Conservation (phyloP, 2,329 filamentous ascomycete species). For the Hirsutella thompsonii region DNA sequence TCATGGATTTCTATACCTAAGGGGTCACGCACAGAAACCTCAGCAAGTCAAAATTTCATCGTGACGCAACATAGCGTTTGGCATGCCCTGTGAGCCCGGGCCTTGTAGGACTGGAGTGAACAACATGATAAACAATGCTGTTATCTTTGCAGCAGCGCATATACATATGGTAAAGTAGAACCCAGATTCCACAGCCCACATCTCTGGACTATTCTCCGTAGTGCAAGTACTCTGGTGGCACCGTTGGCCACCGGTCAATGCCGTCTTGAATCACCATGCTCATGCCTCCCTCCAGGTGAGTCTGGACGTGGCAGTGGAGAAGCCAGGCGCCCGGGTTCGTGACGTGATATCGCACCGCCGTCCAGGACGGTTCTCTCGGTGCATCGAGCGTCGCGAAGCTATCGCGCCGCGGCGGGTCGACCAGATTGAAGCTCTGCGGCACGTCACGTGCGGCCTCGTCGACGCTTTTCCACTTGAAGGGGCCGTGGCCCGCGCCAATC, state of each 20-base stretch:
- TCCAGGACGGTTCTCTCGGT: neutral
- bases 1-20: too few relatives aligned
- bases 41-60: too few relatives aligned
- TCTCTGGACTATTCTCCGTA: too few relatives aligned
- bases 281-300: neutral
- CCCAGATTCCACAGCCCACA: too few relatives aligned
- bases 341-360: neutral
- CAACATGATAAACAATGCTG: too few relatives aligned
- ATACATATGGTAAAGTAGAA: too few relatives aligned
- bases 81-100: too few relatives aligned
- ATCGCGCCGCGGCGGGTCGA: neutral
- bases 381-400: neutral
- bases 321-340: neutral
- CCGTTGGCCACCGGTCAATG: neutral
- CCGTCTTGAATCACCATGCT: neutral
- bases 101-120: too few relatives aligned
- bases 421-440: neutral
- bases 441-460: neutral
- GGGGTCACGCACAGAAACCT: too few relatives aligned
- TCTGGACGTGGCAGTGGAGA: neutral
- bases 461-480: neutral
- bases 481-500: neutral
- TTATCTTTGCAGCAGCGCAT: too few relatives aligned
- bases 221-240: neutral
- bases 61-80: too few relatives aligned